These are phyloP conservation scores for Pachyrhizus erosus DNA, from an alignment of 306 rosid species.

Conservation along the genomic window DNA sequence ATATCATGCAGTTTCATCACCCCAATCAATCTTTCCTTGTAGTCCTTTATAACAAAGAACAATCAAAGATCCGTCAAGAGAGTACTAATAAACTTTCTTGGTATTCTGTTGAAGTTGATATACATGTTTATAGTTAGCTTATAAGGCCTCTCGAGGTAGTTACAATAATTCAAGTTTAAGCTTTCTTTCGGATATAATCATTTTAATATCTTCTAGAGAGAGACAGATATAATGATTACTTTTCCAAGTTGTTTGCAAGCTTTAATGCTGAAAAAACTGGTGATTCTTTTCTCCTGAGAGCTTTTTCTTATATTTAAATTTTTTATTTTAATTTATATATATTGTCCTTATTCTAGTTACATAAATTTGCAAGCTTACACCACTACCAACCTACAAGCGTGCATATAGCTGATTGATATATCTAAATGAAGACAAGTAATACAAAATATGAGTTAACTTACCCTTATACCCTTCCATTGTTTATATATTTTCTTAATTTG, in stretches of 20 bases:
- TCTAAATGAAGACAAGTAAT: neutral
- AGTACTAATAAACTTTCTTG: neutral
- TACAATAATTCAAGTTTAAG: constrained; percentile 46
- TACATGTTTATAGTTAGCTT: neutral
- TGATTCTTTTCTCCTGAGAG: neutral
- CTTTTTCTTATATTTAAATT: neutral
- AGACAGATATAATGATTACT: constrained; percentile 7
- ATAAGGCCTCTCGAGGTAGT: constrained; percentile 21
- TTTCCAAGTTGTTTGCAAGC: constrained; percentile 46
- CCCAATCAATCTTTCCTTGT: too few relatives aligned
- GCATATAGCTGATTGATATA: neutral
- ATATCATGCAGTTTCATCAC: too few relatives aligned
- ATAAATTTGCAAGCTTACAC: constrained; percentile 11
- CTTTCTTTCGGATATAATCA: neutral
- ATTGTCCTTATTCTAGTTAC: neutral
- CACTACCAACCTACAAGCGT: neutral
- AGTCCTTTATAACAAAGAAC: neutral
- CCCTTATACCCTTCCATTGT: neutral
- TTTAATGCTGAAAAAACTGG: constrained; percentile 37
- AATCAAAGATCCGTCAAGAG: neutral
- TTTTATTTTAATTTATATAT: neutral
- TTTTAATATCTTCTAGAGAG: neutral
- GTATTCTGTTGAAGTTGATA: neutral
- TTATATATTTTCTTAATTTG: neutral
- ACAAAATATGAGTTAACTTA: neutral